Evolutionary conservation across 2,329 filamentous ascomycete genomes (phyloP).

Genomic region (Clonostachys chloroleuca): DNA sequence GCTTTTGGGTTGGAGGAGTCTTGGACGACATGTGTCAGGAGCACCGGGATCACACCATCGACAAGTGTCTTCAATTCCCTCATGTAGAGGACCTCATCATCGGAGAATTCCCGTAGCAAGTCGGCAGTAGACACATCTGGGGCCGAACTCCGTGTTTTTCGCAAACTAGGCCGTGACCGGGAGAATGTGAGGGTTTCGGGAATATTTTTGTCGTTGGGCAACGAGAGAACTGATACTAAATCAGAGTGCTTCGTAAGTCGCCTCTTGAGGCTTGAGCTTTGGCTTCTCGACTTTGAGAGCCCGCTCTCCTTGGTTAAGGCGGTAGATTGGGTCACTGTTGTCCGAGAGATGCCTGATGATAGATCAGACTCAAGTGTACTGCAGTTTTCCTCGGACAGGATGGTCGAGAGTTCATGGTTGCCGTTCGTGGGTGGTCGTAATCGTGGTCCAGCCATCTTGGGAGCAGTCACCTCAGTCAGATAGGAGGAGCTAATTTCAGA

Average conservation of each 20-base stretch:
- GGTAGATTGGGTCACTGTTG: conserved; percentile 49
- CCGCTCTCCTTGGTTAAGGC: conserved; percentile 40
- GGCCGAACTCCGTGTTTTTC: conserved; percentile 64
- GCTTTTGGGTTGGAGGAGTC: conserved; percentile 52
- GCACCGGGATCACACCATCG: conserved; percentile 89
- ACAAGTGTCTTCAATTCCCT: conserved; percentile 90
- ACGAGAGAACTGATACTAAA: conserved; percentile 85
- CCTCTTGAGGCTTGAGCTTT: conserved; percentile 57
- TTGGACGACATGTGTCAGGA: conserved; percentile 80
- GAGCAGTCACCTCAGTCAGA: conserved; percentile 10
- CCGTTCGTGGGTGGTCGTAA: conserved; percentile 48
- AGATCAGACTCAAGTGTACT: conserved; percentile 42
- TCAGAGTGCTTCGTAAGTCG: conserved; percentile 89
- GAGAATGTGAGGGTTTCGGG: conserved; percentile 63
- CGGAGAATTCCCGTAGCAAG: conserved; percentile 72
- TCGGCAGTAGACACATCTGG: conserved; percentile 68
- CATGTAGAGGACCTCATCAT: conserved; percentile 84
- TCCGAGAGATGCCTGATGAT: conserved; percentile 39
- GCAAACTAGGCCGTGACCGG: conserved; percentile 72
- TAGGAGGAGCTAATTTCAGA: conserved; percentile 9
- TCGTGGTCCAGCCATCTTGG: conserved; percentile 23
- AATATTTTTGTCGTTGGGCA: conserved; percentile 53
- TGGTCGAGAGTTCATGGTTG: conserved; percentile 51
- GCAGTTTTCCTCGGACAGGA: conserved; percentile 45
- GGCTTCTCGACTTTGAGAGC: conserved; percentile 29